phyloP scores from a whole-genome alignment of 306 rosid genomes.

The Rosa persica region DNA sequence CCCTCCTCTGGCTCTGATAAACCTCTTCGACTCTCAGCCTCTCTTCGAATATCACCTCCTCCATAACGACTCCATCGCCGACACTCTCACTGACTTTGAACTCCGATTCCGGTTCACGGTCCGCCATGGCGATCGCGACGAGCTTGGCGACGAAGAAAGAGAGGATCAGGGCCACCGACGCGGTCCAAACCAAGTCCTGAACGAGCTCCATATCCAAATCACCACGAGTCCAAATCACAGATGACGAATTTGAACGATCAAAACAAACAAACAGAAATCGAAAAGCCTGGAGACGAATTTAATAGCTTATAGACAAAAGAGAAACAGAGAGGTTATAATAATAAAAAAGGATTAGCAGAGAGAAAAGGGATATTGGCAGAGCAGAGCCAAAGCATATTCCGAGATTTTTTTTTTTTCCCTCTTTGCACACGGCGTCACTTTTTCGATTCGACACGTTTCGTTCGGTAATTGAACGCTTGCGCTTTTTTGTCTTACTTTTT shows the following conservation, averaged over 20 bases:
- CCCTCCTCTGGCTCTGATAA: conserved; percentile 29
- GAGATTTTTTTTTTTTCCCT: not conserved
- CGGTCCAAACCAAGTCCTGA: conserved; percentile 49
- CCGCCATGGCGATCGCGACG: conserved; percentile 41
- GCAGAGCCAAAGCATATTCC: conserved; percentile 67
- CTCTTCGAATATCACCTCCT: conserved; percentile 26
- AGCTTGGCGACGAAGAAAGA: conserved; percentile 58
- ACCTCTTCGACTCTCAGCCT: conserved; percentile 32
- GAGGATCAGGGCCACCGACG: conserved; percentile 51
- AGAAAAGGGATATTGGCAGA: conserved; percentile 39
- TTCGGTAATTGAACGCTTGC: not conserved
- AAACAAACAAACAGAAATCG: not conserved
- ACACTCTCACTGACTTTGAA: not conserved
- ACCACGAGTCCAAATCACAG: not conserved
- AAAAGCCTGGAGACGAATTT: conserved; percentile 5
- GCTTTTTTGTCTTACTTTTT: not conserved
- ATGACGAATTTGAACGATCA: not conserved
- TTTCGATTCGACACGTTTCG: not conserved
- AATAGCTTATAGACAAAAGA: not conserved
- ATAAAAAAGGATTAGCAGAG: conserved; percentile 10
- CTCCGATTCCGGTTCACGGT: conserved; percentile 19
- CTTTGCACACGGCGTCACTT: not conserved
- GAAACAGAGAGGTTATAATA: not conserved
- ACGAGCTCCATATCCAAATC: conserved; percentile 51
- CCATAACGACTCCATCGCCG: conserved; percentile 15